A percentile compares a stretch with the other conserved stretches of the same genome.
Conservation (phyloP, 257 asterid genomes). For the Striga asiatica region DNA sequence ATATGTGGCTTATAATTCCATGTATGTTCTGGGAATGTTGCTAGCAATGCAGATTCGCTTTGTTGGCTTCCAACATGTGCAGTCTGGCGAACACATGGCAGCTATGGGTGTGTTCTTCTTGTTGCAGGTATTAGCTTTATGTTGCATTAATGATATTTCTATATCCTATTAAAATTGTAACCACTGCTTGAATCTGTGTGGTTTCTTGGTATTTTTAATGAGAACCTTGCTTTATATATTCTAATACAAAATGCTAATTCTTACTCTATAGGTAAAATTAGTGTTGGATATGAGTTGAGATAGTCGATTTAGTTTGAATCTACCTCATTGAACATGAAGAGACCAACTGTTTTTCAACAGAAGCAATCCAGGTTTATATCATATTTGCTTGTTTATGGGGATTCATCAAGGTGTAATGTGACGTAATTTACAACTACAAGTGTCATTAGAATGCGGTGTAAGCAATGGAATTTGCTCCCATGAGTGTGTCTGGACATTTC, state of each 20-base stretch:
- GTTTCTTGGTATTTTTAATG: neutral
- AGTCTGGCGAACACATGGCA: slow-evolving; percentile 99
- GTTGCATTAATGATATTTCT: neutral
- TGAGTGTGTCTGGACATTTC: slow-evolving; percentile 7
- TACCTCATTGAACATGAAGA: neutral
- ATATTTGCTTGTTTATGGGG: neutral
- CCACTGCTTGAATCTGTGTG: neutral
- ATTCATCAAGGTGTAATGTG: neutral
- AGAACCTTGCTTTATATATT: neutral
- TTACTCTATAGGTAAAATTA: neutral
- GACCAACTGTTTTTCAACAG: neutral
- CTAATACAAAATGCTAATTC: neutral
- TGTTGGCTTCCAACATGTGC: slow-evolving; percentile 98
- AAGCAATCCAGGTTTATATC: neutral
- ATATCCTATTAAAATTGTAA: neutral
- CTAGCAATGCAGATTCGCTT: slow-evolving; percentile 98
- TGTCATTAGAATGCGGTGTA: neutral
- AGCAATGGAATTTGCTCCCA: neutral
- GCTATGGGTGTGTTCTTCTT: slow-evolving; percentile 99
- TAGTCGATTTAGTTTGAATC: neutral
- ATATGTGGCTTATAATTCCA: slow-evolving; percentile 90
- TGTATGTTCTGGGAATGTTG: slow-evolving; percentile 82
- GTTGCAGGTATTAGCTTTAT: slow-evolving; percentile 53
- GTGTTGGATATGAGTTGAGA: neutral
- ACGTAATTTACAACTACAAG: neutral